Base-by-base conservation (phyloP, 768 basidiomycete genomes). In the Exidia glandulosa region DNA sequence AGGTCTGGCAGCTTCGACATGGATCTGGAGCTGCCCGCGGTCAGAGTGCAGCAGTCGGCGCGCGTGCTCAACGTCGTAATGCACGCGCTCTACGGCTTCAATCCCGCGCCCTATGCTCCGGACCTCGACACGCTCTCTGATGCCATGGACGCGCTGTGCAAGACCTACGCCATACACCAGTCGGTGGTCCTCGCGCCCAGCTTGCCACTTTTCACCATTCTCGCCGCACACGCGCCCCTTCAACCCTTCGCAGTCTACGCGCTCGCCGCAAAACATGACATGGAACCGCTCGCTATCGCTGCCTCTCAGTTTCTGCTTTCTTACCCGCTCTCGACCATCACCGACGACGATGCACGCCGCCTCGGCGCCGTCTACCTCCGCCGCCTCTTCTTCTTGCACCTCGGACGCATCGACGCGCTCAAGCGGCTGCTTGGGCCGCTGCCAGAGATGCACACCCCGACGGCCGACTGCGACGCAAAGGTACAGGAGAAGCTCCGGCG, bases 31-130 rank as follows among this genome's bases (percentile, higher is more conserved):
- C 41, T 45, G 10, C 41, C 41, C 19, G 41, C 19, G 5, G 19
- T 45, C 5, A 6, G 41, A 19, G 41, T 19, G 10, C 41, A 10
- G 41, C 6, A 19, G 12, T 1, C 25, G 7, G 59, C 89, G 0
- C 71, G 74, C 1, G 74, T 84, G 6, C 72, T 91, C 64, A 91
- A 91, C 65, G 75, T 91, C 66, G 71, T 91, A 50, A 74, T 92
- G 27, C 89, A 92, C 66, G 71, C 80, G 4, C 71, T 87, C 52
- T 91, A 92, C 70, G 79, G 85, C 64, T 76, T 88, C 67, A 81
- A 87, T 7, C 88, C 84, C 67, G 77, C 82, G 25, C 87, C 88
- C 65, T 91, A 88, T 71, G 81, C 83, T 5, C 89, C 88, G 3
- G 29, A 29, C 3, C 54, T 62, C 19, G 13, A 50, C 3, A 34